A percentile compares a stretch with the other conserved stretches of the same genome.
Conservation (phyloP, 495 filamentous ascomycete species). For the Podospora australis region DNA sequence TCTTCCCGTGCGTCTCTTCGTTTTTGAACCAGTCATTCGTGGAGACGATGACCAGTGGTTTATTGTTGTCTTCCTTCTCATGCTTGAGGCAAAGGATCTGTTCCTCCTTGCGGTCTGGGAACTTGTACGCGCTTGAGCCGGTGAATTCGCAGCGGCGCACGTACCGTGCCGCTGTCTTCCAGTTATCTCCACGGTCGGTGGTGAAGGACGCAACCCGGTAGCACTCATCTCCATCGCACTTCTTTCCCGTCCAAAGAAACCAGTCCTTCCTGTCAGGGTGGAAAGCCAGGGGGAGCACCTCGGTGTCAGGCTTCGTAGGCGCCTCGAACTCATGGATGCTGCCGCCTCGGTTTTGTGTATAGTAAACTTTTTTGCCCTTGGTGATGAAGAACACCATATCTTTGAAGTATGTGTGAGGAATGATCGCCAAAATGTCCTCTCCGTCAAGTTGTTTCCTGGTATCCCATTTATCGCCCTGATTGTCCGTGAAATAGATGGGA, state of each 20-base stretch:
- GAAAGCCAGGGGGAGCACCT: conserved; percentile 53
- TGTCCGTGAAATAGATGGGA: conserved; percentile 62
- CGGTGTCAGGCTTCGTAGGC: conserved; percentile 27
- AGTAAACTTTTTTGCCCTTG: conserved; percentile 57
- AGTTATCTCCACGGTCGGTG: conserved; percentile 67
- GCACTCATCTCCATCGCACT: conserved; percentile 52
- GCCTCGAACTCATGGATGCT: conserved; percentile 63
- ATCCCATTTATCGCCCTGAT: conserved; percentile 82
- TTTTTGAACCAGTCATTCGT: conserved; percentile 71
- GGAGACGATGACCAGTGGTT: conserved; percentile 60
- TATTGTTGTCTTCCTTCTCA: conserved; percentile 58
- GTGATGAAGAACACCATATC: conserved; percentile 85
- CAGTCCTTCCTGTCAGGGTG: conserved; percentile 77
- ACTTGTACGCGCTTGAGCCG: conserved; percentile 56
- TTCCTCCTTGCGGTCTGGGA: conserved; percentile 52
- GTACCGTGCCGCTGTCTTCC: conserved; percentile 60
- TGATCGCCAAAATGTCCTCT: conserved; percentile 58
- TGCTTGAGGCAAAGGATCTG: conserved; percentile 79
- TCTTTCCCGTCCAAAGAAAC: conserved; percentile 81
- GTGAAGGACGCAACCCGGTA: conserved; percentile 64
- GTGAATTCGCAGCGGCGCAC: conserved; percentile 80
- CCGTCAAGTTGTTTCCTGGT: conserved; percentile 48
- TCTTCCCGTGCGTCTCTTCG: conserved; percentile 47
- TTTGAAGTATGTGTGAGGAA: conserved; percentile 69
- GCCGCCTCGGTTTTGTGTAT: conserved; percentile 67